Conservation (phyloP, 2,329 filamentous ascomycete genomes). For the Aureobasidium sp. region DNA sequence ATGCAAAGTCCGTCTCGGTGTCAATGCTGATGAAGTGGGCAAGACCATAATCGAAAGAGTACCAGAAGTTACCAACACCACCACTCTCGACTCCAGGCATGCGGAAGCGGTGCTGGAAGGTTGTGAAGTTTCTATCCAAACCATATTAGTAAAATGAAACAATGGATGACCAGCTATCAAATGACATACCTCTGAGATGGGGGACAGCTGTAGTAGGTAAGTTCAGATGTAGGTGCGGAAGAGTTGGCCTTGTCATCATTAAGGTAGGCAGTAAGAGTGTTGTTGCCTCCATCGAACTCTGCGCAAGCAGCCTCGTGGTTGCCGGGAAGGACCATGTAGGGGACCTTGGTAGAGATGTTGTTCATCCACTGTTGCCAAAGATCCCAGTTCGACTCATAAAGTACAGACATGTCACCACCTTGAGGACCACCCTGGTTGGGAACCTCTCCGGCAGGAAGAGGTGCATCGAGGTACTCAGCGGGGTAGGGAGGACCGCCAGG, state of each 20-base stretch:
- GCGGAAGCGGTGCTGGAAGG: constrained; percentile 43
- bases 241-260: constrained; percentile 36
- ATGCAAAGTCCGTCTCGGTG: constrained; percentile 42
- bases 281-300: constrained; percentile 40
- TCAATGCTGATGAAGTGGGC: constrained; percentile 43
- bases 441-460: constrained; percentile 37
- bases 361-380: constrained; percentile 44
- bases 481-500: constrained; percentile 31
- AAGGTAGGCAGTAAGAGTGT: constrained; percentile 39
- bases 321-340: constrained; percentile 43
- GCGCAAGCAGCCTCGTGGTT: constrained; percentile 44
- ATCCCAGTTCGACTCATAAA: constrained; percentile 46
- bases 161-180: not conserved
- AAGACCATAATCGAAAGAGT: constrained; percentile 47
- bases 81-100: constrained; percentile 42
- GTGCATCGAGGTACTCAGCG: constrained; percentile 33
- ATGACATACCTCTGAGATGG: constrained; percentile 36
- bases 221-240: constrained; percentile 23
- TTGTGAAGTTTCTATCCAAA: constrained; percentile 41
- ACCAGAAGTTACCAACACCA: constrained; percentile 46
- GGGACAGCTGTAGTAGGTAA: constrained; percentile 46
- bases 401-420: constrained; percentile 41
- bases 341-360: constrained; percentile 34
- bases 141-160: not conserved
- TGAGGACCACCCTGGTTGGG: constrained; percentile 38